Evolutionary conservation across 2,329 filamentous ascomycete species (phyloP).

Genomic region (Hirsutella minnesotensis): DNA sequence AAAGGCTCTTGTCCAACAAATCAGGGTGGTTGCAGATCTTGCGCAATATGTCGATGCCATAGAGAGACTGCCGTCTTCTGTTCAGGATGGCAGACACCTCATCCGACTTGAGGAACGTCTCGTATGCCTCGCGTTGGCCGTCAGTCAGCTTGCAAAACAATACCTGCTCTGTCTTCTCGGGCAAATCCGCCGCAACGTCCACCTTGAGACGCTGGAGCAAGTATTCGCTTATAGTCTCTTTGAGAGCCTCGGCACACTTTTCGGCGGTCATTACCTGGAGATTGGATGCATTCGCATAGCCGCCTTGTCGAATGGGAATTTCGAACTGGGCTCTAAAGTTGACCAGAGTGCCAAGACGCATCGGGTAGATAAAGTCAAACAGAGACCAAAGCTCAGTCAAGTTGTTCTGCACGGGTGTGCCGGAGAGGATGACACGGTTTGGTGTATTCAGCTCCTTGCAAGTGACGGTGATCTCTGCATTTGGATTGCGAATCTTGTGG

Average conservation of each 20-base stretch:
- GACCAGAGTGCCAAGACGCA: slow-evolving; percentile 84
- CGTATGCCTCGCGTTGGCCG: slow-evolving; percentile 67
- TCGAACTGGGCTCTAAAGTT: slow-evolving; percentile 89
- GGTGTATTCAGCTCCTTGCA: slow-evolving; percentile 88
- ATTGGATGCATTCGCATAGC: slow-evolving; percentile 91
- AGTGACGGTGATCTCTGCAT: slow-evolving; percentile 85
- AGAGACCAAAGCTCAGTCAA: slow-evolving; percentile 90
- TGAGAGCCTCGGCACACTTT: slow-evolving; percentile 86
- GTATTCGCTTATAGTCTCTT: slow-evolving; percentile 88
- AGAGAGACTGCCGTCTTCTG: slow-evolving; percentile 67
- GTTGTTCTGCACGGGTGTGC: slow-evolving; percentile 97
- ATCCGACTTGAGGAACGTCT: slow-evolving; percentile 67
- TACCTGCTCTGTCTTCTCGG: slow-evolving; percentile 92
- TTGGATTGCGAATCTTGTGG: slow-evolving; percentile 95
- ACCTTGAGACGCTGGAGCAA: slow-evolving; percentile 84
- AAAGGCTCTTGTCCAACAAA: slow-evolving; percentile 52
- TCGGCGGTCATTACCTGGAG: slow-evolving; percentile 89
- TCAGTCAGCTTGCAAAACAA: slow-evolving; percentile 85
- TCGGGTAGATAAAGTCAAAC: slow-evolving; percentile 95
- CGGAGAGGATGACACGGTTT: slow-evolving; percentile 86
- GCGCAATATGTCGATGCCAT: slow-evolving; percentile 80
- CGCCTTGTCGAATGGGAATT: slow-evolving; percentile 82
- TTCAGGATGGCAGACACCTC: slow-evolving; percentile 77
- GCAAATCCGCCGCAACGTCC: slow-evolving; percentile 86
- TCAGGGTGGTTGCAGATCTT: slow-evolving; percentile 99